Conservation (phyloP, 176 grass and related monocot species). For the Canna indica region DNA sequence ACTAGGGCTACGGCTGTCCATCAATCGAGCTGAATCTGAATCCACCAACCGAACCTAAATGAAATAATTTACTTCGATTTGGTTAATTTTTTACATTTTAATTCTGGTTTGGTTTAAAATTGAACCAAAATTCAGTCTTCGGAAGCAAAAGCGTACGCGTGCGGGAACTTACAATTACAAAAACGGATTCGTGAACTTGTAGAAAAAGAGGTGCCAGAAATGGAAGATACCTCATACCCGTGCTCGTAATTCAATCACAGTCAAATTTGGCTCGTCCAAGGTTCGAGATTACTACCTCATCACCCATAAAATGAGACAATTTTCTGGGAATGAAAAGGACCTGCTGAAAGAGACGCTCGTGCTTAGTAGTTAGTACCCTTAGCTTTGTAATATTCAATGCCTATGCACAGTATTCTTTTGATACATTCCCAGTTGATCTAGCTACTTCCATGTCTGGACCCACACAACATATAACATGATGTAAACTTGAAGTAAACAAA, state of each 20-base stretch:
- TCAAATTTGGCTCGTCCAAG: neutral
- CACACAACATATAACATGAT: neutral
- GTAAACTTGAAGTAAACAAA: neutral
- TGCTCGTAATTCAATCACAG: neutral
- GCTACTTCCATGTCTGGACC: neutral
- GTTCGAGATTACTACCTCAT: neutral
- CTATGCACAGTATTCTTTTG: neutral
- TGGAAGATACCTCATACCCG: neutral
- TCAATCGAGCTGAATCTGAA: too few species aligned
- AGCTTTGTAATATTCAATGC: neutral
- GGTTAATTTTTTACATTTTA: too few species aligned
- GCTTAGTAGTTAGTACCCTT: neutral
- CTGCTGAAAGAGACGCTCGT: neutral
- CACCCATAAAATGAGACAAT: neutral
- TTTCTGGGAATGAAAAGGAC: neutral
- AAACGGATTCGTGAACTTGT: neutral
- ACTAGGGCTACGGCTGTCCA: too few species aligned
- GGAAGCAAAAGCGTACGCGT: neutral
- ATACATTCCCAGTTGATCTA: neutral
- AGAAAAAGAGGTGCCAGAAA: too few species aligned
- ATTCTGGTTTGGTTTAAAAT: too few species aligned
- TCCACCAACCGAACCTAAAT: too few species aligned
- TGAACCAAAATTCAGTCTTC: too few species aligned
- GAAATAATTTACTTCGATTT: too few species aligned
- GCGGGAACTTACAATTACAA: neutral